phyloP scores from a whole-genome alignment of 139 green algal genomes.

The Microglena sp. region DNA sequence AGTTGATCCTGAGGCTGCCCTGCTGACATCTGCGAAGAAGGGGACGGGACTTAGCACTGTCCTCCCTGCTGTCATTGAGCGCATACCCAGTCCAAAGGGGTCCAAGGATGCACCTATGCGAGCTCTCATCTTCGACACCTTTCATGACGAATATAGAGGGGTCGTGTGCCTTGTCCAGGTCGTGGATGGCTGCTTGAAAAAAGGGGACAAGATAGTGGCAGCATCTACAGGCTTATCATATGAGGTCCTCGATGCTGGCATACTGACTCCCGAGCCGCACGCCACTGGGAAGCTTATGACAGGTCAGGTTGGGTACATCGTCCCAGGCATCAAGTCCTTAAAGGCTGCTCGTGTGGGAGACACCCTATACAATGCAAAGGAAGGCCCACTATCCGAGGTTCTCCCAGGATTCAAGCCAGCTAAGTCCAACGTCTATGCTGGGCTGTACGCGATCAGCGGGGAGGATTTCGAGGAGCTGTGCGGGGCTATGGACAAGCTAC shows the following conservation, averaged over 20 bases:
- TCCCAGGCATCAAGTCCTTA: constrained; percentile 68
- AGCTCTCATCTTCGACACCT: constrained; percentile 83
- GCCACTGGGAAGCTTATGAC: constrained; percentile 43
- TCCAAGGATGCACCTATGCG: constrained; percentile 30
- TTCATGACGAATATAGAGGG: constrained; percentile 74
- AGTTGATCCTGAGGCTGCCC: constrained; percentile 8
- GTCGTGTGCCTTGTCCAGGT: constrained; percentile 50
- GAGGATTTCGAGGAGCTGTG: constrained; percentile 59
- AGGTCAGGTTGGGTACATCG: constrained; percentile 82
- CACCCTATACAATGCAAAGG: constrained; percentile 49
- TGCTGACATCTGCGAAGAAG: constrained; percentile 68
- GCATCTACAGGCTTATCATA: constrained; percentile 44
- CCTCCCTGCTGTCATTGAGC: constrained; percentile 66
- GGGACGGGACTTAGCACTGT: constrained; percentile 50
- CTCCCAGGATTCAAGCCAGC: constrained; percentile 65
- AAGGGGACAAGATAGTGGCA: constrained; percentile 44
- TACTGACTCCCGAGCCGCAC: constrained; percentile 6
- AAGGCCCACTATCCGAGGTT: background rate
- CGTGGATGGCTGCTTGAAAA: constrained; percentile 62
- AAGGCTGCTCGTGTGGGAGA: constrained; percentile 65
- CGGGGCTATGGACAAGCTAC: constrained; percentile 68
- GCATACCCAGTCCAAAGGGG: constrained; percentile 35
- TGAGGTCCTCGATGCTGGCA: constrained; percentile 35
- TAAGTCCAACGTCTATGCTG: constrained; percentile 84
- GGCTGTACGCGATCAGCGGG: constrained; percentile 55